Percentiles rank a stretch among this genome's conserved stretches.
Evolutionary conservation across 208 protist species (phyloP).

Genomic region (Endotrypanum monterogeii): DNA sequence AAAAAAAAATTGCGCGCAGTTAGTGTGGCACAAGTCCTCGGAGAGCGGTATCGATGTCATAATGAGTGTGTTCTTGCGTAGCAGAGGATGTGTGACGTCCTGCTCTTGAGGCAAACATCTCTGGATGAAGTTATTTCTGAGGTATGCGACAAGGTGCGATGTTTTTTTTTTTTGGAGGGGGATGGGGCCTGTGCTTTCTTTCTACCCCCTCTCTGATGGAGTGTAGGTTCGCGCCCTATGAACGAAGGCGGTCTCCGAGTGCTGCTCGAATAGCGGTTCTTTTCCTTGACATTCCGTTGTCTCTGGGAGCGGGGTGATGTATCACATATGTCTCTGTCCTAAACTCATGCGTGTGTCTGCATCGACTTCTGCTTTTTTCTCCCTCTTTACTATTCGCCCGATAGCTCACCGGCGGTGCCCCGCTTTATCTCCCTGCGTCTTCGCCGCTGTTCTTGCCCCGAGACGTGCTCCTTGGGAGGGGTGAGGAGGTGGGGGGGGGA

Average conservation of each 20-base stretch:
- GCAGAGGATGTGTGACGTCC: neutral
- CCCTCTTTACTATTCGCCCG: neutral
- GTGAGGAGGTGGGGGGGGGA: neutral
- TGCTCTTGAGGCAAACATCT: neutral
- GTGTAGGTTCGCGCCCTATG: neutral
- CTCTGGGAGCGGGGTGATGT: neutral
- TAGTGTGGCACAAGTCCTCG: neutral
- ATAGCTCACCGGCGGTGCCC: too few relatives aligned
- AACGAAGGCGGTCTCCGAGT: neutral
- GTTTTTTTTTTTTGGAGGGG: neutral
- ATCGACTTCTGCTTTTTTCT: slow-evolving; percentile 2
- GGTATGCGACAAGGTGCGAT: neutral
- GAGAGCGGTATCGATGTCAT: neutral
- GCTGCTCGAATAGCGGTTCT: neutral
- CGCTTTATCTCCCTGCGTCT: neutral
- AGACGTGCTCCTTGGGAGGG: neutral
- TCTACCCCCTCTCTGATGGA: neutral
- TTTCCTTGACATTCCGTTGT: neutral
- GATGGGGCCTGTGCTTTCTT: neutral
- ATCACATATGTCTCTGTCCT: neutral
- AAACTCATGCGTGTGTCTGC: neutral
- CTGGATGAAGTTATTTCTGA: neutral
- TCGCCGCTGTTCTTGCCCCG: neutral
- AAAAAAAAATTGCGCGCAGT: neutral
- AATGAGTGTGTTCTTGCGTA: neutral